phyloP scores from a whole-genome alignment of 1,284 basidiomycete species.

The Leccinum griseonigrum region DNA sequence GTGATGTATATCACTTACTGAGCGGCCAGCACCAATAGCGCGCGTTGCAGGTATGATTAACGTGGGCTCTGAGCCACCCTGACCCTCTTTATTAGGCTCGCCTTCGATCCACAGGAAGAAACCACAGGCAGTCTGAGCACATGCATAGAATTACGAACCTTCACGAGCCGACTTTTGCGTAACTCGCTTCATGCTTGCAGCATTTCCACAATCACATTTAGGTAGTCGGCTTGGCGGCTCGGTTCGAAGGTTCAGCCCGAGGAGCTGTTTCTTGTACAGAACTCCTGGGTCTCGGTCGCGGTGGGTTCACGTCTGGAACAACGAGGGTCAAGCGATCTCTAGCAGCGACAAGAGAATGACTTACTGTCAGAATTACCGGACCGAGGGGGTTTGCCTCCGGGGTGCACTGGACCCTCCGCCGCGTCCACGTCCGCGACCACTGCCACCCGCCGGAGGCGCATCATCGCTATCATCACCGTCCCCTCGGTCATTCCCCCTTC shows the following conservation, averaged over 20 bases:
- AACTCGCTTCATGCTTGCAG: slow-evolving; percentile 47
- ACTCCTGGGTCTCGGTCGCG: slow-evolving; percentile 7
- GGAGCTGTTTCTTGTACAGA: slow-evolving; percentile 10
- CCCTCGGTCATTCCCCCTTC: slow-evolving; percentile 33
- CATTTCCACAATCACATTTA: slow-evolving; percentile 50
- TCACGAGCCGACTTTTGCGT: slow-evolving; percentile 52
- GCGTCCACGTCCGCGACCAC: slow-evolving; percentile 25
- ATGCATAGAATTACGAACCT: slow-evolving; percentile 60
- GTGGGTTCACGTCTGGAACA: slow-evolving; percentile 7
- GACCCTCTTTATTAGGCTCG: slow-evolving; percentile 37
- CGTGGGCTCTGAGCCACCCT: slow-evolving; percentile 9
- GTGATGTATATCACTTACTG: slow-evolving; percentile 35
- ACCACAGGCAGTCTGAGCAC: slow-evolving; percentile 53
- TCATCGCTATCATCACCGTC: slow-evolving; percentile 32
- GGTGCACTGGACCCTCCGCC: slow-evolving; percentile 10
- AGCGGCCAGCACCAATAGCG: slow-evolving; percentile 30
- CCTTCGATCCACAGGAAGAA: slow-evolving; percentile 72
- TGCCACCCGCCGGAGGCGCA: slow-evolving; percentile 23
- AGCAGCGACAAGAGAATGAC: not conserved
- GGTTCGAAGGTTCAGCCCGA: slow-evolving; percentile 7
- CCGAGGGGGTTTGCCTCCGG: slow-evolving; percentile 8
- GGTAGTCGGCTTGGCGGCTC: slow-evolving; percentile 18
- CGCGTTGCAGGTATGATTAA: slow-evolving; percentile 53
- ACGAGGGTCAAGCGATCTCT: not conserved
- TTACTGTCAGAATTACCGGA: slow-evolving; percentile 15